phyloP scores from a whole-genome alignment of 352 stramenopile species.

The Phytophthora fragariaefolia region DNA sequence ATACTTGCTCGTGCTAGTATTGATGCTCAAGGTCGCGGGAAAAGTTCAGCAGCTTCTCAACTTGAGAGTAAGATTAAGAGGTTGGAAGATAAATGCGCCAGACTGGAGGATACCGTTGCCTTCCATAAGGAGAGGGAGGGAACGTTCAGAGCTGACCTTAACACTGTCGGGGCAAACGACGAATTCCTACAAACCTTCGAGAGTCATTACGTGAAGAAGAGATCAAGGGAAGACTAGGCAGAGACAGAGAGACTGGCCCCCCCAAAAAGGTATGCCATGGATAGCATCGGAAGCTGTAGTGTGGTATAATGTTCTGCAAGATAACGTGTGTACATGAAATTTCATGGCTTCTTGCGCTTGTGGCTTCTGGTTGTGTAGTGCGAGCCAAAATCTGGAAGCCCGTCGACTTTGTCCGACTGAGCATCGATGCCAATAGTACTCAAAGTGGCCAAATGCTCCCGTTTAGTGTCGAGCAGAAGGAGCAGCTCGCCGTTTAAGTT shows the following conservation, averaged over 20 bases:
- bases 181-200: constrained; percentile 19
- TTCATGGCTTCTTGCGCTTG: constrained; percentile 1
- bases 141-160: constrained; percentile 25
- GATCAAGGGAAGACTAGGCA: background rate
- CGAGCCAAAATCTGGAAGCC: constrained; percentile 47
- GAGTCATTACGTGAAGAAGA: constrained; percentile 26
- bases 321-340: background rate
- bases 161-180: constrained; percentile 6
- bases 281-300: background rate
- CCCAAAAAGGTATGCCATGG: background rate
- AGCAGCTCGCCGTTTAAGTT: constrained; percentile 4
- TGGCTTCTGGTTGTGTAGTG: constrained; percentile 42
- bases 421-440: constrained; percentile 50
- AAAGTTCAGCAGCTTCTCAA: constrained; percentile 1
- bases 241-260: background rate
- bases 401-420: constrained; percentile 46
- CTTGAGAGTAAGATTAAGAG: constrained; percentile 26
- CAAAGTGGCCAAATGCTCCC: background rate
- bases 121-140: constrained; percentile 34
- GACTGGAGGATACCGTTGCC: constrained; percentile 28
- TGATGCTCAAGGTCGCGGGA: background rate
- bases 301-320: background rate
- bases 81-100: constrained; percentile 23
- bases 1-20: background rate
- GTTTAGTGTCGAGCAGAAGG: background rate